These are phyloP conservation scores for Spencermartinsiella ligniputridi DNA, from an alignment of 1,139 yeast genomes.

Conservation along the genomic window DNA sequence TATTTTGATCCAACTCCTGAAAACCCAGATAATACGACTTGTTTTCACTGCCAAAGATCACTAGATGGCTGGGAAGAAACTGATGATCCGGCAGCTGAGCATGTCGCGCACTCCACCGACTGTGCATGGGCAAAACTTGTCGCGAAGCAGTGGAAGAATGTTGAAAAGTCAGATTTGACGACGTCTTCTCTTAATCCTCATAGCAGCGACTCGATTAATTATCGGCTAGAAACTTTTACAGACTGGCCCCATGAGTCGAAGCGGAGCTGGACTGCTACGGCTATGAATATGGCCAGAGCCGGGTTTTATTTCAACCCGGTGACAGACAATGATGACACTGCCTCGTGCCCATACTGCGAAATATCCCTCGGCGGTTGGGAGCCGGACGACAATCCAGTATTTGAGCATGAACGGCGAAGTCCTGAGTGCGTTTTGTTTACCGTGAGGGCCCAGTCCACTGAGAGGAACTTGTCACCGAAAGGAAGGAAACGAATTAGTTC, in stretches of 20 bases:
- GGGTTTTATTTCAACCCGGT: slow-evolving; percentile 73
- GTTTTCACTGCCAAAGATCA: slow-evolving; percentile 52
- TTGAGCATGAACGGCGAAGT: slow-evolving; percentile 38
- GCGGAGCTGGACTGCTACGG: slow-evolving; percentile 41
- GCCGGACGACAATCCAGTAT: slow-evolving; percentile 55
- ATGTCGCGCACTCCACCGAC: slow-evolving; percentile 42
- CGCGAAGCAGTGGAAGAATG: slow-evolving; percentile 25
- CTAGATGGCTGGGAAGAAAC: slow-evolving; percentile 37
- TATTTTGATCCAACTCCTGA: slow-evolving; percentile 51
- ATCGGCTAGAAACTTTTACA: slow-evolving; percentile 51
- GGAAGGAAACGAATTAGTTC: background rate
- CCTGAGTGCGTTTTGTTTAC: slow-evolving; percentile 48
- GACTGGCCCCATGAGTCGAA: slow-evolving; percentile 44
- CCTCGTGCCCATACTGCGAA: slow-evolving; percentile 67
- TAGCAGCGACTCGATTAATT: slow-evolving; percentile 35
- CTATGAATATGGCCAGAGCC: slow-evolving; percentile 49
- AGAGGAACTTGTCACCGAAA: background rate
- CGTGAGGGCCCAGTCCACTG: background rate
- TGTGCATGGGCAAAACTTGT: slow-evolving; percentile 43
- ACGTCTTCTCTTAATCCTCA: slow-evolving; percentile 36
- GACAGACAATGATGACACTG: slow-evolving; percentile 57
- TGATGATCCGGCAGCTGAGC: slow-evolving; percentile 41
- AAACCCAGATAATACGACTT: slow-evolving; percentile 49
- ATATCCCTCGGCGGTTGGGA: slow-evolving; percentile 72
- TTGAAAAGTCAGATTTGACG: slow-evolving; percentile 7